Percentiles rank a stretch among this genome's conserved stretches.
Conservation (phyloP, 2,329 filamentous ascomycete genomes). For the Diplodia corticola region DNA sequence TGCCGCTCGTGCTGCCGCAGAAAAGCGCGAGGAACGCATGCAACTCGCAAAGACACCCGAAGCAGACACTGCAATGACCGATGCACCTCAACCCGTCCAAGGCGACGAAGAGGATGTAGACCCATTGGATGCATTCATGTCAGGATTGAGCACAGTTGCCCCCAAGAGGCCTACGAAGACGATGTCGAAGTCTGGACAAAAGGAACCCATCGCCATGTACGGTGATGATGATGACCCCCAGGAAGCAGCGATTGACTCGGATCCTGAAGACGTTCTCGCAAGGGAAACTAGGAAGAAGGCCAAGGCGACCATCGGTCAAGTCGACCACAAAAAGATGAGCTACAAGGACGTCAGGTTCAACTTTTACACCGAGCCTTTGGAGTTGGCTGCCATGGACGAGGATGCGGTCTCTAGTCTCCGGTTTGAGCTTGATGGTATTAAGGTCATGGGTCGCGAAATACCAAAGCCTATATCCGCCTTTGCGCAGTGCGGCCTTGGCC, state of each 20-base stretch:
- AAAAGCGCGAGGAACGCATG: slow-evolving; percentile 71
- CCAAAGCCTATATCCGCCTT: slow-evolving; percentile 95
- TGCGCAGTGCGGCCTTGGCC: slow-evolving; percentile 89
- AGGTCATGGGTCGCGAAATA: slow-evolving; percentile 72
- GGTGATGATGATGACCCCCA: slow-evolving; percentile 77
- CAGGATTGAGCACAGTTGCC: slow-evolving; percentile 58
- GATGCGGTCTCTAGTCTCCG: slow-evolving; percentile 80
- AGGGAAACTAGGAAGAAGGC: slow-evolving; percentile 68
- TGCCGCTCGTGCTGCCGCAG: slow-evolving; percentile 75
- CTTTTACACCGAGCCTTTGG: slow-evolving; percentile 89
- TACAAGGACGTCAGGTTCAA: slow-evolving; percentile 87
- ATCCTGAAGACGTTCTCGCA: slow-evolving; percentile 59
- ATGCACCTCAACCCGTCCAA: slow-evolving; percentile 35
- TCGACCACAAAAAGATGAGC: slow-evolving; percentile 84
- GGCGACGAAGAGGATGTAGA: slow-evolving; percentile 72
- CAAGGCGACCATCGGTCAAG: slow-evolving; percentile 89
- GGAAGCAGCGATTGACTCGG: slow-evolving; percentile 54
- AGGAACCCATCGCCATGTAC: slow-evolving; percentile 78
- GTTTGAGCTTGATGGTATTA: slow-evolving; percentile 90
- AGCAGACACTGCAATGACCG: slow-evolving; percentile 48
- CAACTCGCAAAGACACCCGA: slow-evolving; percentile 26
- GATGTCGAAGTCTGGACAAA: slow-evolving; percentile 53
- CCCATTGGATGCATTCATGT: slow-evolving; percentile 97
- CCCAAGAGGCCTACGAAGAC: slow-evolving; percentile 37
- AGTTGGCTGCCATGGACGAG: slow-evolving; percentile 79